Evolutionary conservation across 2,329 filamentous ascomycete genomes (phyloP), one percentile per base, ranked within the genome.

Genomic region (Cladosporium sp.): DNA sequence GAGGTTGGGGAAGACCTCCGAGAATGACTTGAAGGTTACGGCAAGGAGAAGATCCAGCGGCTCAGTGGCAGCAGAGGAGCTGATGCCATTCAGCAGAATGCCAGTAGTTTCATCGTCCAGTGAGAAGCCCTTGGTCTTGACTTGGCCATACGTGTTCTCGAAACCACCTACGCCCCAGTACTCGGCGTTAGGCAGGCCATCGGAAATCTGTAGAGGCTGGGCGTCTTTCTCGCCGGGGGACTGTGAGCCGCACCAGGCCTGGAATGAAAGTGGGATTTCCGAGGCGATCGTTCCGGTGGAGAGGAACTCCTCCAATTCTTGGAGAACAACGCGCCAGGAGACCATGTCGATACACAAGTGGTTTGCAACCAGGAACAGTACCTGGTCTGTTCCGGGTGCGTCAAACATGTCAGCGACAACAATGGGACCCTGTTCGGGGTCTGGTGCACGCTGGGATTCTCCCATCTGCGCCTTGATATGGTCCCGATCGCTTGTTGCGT

Each of bases 301-400:
- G 4, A 48, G 45, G 7, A 40, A 48, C 25, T 48, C 45, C 15
- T 48, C 45, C 4, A 48, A 36, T 18, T 48, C 45, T 9, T 48
- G 45, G 6, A 48, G 45, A 7, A 48, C 45, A 19, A 48, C 45
- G 7, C 45, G 36, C 45, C 45, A 48, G 2, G 45, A 48, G 3
- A 48, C 45, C 45, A 48, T 48, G 18, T 48, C 45, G 7, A 48
- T 48, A 35, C 45, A 48, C 19, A 48, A 36, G n/a, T 48, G 45
- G 36, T 39, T 39, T 12, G 45, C 45, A 5, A 48, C 45, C 13
- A 48, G 18, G 35, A 48, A 48, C 13, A 48, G 45, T 7, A 48
- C 45, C 15, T 48, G 45, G 16, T 48, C 45, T 12, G 38, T 30
- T 32, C 45, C 45, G 3, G 45, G 36, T 9, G 45, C 45, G 27